Percentiles rank a stretch among this genome's conserved stretches.
Conservation (phyloP, 371 early-diverging fungal genomes). For the Coemansia sp. region DNA sequence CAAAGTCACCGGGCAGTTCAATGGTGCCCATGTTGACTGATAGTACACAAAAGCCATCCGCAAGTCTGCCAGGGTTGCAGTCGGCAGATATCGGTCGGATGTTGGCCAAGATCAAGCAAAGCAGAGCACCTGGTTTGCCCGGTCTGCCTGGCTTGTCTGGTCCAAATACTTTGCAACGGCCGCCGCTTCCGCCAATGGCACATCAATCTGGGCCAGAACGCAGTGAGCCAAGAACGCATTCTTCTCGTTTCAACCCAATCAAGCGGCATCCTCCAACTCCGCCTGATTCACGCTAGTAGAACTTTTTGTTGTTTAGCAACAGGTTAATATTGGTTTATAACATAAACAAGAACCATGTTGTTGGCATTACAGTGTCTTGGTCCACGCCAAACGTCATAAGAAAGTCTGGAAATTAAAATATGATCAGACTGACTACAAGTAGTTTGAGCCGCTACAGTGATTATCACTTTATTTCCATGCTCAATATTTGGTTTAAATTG, state of each 20-base stretch:
- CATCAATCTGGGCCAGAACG: neutral
- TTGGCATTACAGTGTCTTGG: too few species aligned
- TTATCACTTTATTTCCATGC: too few species aligned
- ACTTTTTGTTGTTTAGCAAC: neutral
- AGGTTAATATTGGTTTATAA: neutral
- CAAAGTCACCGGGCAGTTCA: neutral
- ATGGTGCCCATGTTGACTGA: neutral
- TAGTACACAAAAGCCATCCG: conserved; percentile 3
- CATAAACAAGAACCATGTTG: too few species aligned
- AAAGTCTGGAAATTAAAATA: too few species aligned
- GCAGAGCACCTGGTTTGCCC: conserved; percentile 16
- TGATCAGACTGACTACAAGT: too few species aligned
- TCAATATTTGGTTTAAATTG: too few species aligned
- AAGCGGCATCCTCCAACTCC: neutral
- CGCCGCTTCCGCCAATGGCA: neutral
- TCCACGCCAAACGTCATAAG: too few species aligned
- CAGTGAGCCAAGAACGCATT: neutral
- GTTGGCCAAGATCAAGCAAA: conserved; percentile 41
- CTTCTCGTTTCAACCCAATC: neutral
- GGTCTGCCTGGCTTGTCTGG: conserved; percentile 10
- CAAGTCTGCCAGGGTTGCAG: conserved; percentile 33
- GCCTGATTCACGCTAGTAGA: neutral
- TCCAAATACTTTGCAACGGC: neutral
- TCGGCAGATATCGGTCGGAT: conserved; percentile 33
- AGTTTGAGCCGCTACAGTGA: too few species aligned